Evolutionary conservation across 768 basidiomycete species (phyloP), one percentile per base, ranked within the genome.

Genomic region (Leucogyrophana mollusca): DNA sequence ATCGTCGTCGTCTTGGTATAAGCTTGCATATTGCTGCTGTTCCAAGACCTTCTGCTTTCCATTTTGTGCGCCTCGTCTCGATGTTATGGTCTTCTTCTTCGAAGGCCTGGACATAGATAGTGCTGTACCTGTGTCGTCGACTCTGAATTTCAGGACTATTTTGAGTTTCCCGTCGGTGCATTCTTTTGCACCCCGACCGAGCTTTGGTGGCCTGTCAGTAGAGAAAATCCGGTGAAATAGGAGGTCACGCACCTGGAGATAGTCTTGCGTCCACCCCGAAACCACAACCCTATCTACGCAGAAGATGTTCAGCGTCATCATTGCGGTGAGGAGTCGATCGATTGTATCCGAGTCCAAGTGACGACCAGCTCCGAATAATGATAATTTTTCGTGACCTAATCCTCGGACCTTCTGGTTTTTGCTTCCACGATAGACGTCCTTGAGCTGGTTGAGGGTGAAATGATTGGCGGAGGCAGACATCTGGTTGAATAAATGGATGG

Each of bases 351-450:
- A 66, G 2, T 71, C 62, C 34, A 84, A 53, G 9, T 74, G 55
- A 53, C 72, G 72, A 23, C 81, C 80, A 2, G 71, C 71, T 1
- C 85, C 91, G 53, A 79, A 82, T 22, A 68, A 56, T 3, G 72
- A 53, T 34, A 82, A 64, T 30, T 66, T 50, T 46, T 80, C 72
- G 50, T 78, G 70, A 0, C 75, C 72, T 40, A 72, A 79, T 45
- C 70, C 71, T 47, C 61, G 68, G 51, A 79, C 69, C 14, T 69
- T 71, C 40, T 61, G 56, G 20, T 62, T 69, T 38, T 78, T 82
- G 34, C 77, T 73, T 3, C 94, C 94, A 16, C 78, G 73, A 66
- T 87, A 83, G 16, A 85, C 76, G 23, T 76, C 74, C 30, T 78
- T 73, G 49, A 84, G 78, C 35, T 83, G 79, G 18, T 67, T 59